Base-by-base conservation (phyloP, 2,329 filamentous ascomycete genomes). In the Cladosporium colombiae region DNA sequence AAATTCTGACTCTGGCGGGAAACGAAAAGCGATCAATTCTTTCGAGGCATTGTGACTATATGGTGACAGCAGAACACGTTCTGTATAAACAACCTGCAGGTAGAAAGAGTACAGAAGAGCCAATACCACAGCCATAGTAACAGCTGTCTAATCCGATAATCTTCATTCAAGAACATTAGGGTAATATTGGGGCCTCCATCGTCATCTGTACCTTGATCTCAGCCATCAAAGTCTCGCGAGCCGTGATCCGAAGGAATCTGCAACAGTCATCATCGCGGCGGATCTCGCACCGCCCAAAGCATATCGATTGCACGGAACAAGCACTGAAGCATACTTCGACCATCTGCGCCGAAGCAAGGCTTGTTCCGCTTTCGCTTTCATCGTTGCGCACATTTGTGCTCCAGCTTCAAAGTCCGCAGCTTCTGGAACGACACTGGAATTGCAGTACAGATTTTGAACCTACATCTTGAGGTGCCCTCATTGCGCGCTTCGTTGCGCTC, bases 361-460 rank as follows among this genome's bases (percentile, higher is more conserved):
- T 55, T 18, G 52, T 55, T 33, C 52, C 52, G 52, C 52, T 55
- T 55, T 14, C 52, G 52, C 52, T 55, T 29, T 55, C 52, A 31
- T 29, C 3, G 52, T 55, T 55, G 16, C 52, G 50, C 50, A 10
- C 31, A 35, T 2, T 5, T 35, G 33, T 14, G 13, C 13, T 35
- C 11, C 16, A 35, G 11, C 33, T 35, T 35, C 33, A 35, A 35
- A 35, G 33, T 35, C 33, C 13, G 33, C 13, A 35, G 4, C 13
- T 2, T 4, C 10, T 5, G 11, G 2, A 4, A 13, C 4, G 13
- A 13, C 3, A 1, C 33, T 5, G 3, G 5, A 3, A 13, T 5
- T 5, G 13, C 5, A 14, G 33, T 13, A 35, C 11, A 13, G 11
- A 14, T 5, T 35, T 35, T 35, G 33, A 35, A 35, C 33, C 11